Percentiles rank a stretch among this genome's conserved stretches.
Evolutionary conservation across 495 filamentous ascomycete genomes (phyloP).

Genomic region (Lindgomyces ingoldianus): DNA sequence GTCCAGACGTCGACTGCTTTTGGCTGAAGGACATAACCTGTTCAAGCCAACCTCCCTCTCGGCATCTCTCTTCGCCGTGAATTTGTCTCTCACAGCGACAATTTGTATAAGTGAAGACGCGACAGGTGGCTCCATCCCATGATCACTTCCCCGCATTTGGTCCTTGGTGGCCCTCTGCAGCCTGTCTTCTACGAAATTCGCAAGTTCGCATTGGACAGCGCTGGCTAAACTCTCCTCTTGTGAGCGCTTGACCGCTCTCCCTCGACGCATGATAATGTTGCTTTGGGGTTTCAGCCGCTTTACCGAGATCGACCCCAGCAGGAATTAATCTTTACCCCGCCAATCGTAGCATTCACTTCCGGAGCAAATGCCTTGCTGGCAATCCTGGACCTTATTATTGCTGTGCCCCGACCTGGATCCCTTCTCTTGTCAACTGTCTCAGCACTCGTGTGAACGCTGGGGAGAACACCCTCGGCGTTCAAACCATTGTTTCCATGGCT

Average conservation of each 20-base stretch:
- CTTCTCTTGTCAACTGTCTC: neutral
- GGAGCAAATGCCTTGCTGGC: too few species aligned
- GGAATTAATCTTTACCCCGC: constrained; percentile 19
- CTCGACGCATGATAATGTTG: neutral
- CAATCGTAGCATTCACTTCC: constrained; percentile 9
- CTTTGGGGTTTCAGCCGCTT: constrained; percentile 29
- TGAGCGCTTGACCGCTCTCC: neutral
- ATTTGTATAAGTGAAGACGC: neutral
- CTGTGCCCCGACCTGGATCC: neutral
- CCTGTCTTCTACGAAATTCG: constrained; percentile 9
- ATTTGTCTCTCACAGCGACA: neutral
- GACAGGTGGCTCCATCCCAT: constrained; percentile 4
- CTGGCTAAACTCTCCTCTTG: constrained; percentile 18
- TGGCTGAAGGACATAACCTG: too few species aligned
- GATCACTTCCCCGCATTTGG: constrained; percentile 30
- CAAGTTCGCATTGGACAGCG: constrained; percentile 17
- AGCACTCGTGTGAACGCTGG: neutral
- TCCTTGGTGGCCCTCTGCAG: neutral
- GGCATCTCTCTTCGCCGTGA: neutral
- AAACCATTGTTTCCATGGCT: neutral
- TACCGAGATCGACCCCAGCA: constrained; percentile 6
- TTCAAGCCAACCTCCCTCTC: too few species aligned
- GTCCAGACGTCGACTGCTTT: neutral
- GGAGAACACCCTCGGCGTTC: too few species aligned
- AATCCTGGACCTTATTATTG: neutral